A percentile compares a stretch with the other conserved stretches of the same genome.
Evolutionary conservation across 176 grass and related monocot genomes (phyloP).

Genomic region (Carex littledalei): DNA sequence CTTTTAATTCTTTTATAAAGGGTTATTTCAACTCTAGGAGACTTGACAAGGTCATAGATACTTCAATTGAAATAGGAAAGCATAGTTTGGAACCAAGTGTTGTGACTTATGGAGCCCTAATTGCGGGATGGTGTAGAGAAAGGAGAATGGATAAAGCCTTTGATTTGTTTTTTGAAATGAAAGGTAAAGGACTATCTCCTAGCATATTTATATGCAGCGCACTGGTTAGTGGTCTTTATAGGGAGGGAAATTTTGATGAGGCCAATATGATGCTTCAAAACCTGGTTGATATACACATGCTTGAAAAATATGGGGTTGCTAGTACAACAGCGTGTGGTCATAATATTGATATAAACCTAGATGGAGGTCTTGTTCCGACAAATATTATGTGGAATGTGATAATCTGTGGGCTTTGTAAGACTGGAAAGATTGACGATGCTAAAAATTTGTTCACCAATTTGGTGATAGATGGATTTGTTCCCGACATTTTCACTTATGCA

Average conservation of each 20-base stretch:
- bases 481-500: conserved; percentile 78
- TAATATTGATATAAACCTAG: conserved; percentile 30
- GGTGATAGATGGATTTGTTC: conserved; percentile 52
- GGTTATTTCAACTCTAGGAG: conserved; percentile 52
- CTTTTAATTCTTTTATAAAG: conserved; percentile 86
- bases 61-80: conserved; percentile 44
- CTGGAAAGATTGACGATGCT: conserved; percentile 64
- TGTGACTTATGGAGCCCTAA: conserved; percentile 74
- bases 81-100: conserved; percentile 55
- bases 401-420: conserved; percentile 80
- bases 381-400: conserved; percentile 86
- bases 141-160: conserved; percentile 61
- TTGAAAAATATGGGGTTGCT: conserved; percentile 42
- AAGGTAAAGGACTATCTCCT: conserved; percentile 52
- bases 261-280: conserved; percentile 75
- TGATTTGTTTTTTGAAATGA: conserved; percentile 70
- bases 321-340: conserved; percentile 25
- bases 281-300: conserved; percentile 43
- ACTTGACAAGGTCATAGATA: conserved; percentile 41
- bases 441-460: conserved; percentile 47
- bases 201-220: conserved; percentile 68
- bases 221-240: conserved; percentile 71
- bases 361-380: conserved; percentile 39
- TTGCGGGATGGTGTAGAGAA: conserved; percentile 86
- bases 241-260: conserved; percentile 74